phyloP scores from a whole-genome alignment of 192 early-diverging fungal genomes.

The Coemansia biformis region DNA sequence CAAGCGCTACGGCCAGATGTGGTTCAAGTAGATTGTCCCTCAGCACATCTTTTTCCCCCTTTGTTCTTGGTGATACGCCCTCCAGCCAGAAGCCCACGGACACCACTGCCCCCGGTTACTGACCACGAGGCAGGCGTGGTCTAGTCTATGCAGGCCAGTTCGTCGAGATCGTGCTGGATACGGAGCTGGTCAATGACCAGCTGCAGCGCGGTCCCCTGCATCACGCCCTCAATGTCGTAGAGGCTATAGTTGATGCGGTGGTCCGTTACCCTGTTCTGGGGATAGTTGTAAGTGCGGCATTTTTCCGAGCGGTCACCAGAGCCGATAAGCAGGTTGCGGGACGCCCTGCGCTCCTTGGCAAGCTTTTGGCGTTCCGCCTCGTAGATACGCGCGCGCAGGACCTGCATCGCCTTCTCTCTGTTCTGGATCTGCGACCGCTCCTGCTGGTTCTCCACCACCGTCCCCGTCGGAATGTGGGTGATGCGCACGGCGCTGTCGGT shows the following conservation, averaged over 20 bases:
- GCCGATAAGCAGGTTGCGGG: slow-evolving; percentile 61
- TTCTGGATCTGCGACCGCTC: slow-evolving; percentile 94
- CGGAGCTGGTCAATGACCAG: slow-evolving; percentile 48
- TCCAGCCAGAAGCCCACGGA: too few relatives aligned
- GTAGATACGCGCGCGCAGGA: slow-evolving; percentile 73
- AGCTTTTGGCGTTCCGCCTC: slow-evolving; percentile 61
- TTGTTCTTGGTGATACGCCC: too few relatives aligned
- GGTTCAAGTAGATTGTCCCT: slow-evolving; percentile 15
- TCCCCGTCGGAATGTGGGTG: slow-evolving; percentile 88
- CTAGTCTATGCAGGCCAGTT: slow-evolving; percentile 28
- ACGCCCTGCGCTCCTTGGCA: slow-evolving; percentile 54
- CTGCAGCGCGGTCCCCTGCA: slow-evolving; percentile 52
- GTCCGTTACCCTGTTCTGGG: slow-evolving; percentile 75
- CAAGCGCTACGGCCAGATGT: slow-evolving; percentile 40
- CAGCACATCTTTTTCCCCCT: too few relatives aligned
- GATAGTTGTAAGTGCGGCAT: slow-evolving; percentile 78
- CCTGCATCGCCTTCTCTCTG: slow-evolving; percentile 77
- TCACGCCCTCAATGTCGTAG: slow-evolving; percentile 61
- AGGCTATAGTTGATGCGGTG: slow-evolving; percentile 73
- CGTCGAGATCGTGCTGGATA: slow-evolving; percentile 51
- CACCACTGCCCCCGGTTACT: too few relatives aligned
- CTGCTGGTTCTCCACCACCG: slow-evolving; percentile 80
- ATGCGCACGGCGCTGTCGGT: slow-evolving; percentile 92
- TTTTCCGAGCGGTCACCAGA: slow-evolving; percentile 74
- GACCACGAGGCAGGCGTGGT: too few relatives aligned